Percentiles rank a stretch among this genome's conserved stretches.
Evolutionary conservation across 1,284 basidiomycete genomes (phyloP).

Genomic region (Boletus semigastroideus): DNA sequence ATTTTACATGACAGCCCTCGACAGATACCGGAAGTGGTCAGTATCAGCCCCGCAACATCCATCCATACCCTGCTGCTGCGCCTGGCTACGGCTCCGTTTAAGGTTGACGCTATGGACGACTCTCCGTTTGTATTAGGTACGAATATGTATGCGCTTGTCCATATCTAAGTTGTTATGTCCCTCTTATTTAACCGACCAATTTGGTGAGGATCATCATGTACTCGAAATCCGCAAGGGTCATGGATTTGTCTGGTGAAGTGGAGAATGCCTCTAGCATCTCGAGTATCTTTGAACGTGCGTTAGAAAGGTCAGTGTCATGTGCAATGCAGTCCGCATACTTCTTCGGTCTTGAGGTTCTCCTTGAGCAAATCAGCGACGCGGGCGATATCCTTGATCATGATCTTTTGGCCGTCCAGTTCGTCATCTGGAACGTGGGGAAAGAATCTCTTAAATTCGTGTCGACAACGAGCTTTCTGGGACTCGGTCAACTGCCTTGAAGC

Average conservation of each 20-base stretch:
- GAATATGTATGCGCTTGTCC: background rate
- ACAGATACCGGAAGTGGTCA: conserved; percentile 31
- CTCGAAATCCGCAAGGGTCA: conserved; percentile 68
- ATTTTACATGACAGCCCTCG: background rate
- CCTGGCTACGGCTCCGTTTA: conserved; percentile 27
- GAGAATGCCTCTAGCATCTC: conserved; percentile 77
- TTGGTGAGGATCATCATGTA: conserved; percentile 66
- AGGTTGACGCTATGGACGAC: background rate
- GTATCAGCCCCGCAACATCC: conserved; percentile 24
- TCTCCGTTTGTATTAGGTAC: background rate
- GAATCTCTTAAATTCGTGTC: conserved; percentile 64
- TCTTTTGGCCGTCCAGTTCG: conserved; percentile 47
- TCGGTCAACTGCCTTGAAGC: conserved; percentile 39
- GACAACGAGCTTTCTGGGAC: conserved; percentile 53
- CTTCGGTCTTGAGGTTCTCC: conserved; percentile 68
- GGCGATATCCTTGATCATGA: conserved; percentile 65
- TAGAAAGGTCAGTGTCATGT: background rate
- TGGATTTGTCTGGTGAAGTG: conserved; percentile 59
- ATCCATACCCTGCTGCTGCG: conserved; percentile 13
- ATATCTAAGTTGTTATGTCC: background rate
- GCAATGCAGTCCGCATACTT: conserved; percentile 44
- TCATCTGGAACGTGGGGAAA: conserved; percentile 50
- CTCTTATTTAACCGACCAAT: conserved; percentile 29
- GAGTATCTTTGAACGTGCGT: conserved; percentile 48
- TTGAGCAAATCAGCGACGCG: conserved; percentile 56